phyloP scores from a whole-genome alignment of 305 asterid genomes.

The Fraxinus dipetala region DNA sequence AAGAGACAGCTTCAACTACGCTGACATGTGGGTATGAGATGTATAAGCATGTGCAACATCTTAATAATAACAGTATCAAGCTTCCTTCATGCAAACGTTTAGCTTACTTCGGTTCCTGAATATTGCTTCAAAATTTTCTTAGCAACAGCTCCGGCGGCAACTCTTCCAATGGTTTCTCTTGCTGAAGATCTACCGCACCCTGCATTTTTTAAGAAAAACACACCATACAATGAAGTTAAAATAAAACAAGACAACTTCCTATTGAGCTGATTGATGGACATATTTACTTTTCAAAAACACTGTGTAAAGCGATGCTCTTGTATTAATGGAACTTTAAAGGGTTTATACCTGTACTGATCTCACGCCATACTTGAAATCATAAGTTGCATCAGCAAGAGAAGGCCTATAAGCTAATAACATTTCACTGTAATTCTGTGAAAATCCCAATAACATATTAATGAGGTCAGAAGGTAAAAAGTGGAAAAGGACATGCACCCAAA shows the following conservation, averaged over 20 bases:
- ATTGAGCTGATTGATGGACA: no score
- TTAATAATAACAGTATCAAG: background rate
- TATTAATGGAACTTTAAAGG: constrained; percentile 88
- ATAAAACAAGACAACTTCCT: no score
- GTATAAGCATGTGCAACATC: background rate
- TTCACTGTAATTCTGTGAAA: constrained; percentile 76
- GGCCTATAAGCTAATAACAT: constrained; percentile 97
- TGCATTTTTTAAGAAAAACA: constrained; percentile 16
- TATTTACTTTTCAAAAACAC: no score
- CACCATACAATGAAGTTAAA: no score
- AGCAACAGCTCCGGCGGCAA: constrained; percentile 98
- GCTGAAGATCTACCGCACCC: constrained; percentile 99
- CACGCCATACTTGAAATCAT: constrained; percentile 77
- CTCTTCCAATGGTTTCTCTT: constrained; percentile 97
- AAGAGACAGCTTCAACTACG: background rate
- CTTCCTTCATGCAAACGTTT: background rate
- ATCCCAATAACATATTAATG: constrained; percentile 45
- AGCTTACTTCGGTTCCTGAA: constrained; percentile 74
- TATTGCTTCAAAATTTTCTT: constrained; percentile 75
- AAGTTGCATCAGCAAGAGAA: constrained; percentile 87
- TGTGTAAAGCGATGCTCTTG: constrained; percentile 18
- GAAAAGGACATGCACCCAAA: constrained; percentile 11
- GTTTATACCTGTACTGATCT: constrained; percentile 79
- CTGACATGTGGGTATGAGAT: constrained; percentile 8
- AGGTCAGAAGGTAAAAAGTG: constrained; percentile 17